Evolutionary conservation across 208 protist species (phyloP), one percentile per base, ranked within the genome.

Genomic region (Crithidia thermophila): DNA sequence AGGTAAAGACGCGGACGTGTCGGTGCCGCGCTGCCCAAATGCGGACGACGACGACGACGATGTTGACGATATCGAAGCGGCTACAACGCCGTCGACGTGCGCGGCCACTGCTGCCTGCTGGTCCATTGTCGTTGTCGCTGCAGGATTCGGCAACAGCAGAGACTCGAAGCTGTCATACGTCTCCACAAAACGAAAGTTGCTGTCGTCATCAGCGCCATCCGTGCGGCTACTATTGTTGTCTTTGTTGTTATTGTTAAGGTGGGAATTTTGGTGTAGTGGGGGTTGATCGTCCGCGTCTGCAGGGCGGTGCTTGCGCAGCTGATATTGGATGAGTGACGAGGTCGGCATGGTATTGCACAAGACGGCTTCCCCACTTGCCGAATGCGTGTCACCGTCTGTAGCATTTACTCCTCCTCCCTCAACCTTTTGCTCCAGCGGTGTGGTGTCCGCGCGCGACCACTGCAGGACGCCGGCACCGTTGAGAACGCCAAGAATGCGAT

Each of bases 401-500:
- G 3, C 34, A 16, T 18, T 30, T 30, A 9, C 20, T 33, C 10
- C 0, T 42, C 7, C 23, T 59, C 18, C 10, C 18, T n/a, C 28
- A n/a, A 6, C 31, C 13, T 7, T 13, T 14, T 21, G 21, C 31
- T 34, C 10, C 42, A 25, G 2, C 3, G n/a, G 1, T 36, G 27
- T 18, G 25, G 21, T 40, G 20, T 18, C 6, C 16, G 55, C 55
- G 27, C 43, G 14, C 42, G 39, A 42, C 69, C 69, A 75, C 21
- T 59, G 60, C 31, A 75, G 30, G 8, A 69, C 61, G 16, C 69
- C 69, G 2, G 69, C 69, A 10, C 36, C 69, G 20, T 59, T 58
- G 30, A 75, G 69, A n/a, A 59, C 43, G 2, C 69, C 69, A 13
- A 75, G 52, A 3, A 61, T 65, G 53, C 69, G 69, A 20, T 59